Evolutionary conservation across 2,329 filamentous ascomycete genomes (phyloP).

Genomic region (Pseudogymnoascus sp.): DNA sequence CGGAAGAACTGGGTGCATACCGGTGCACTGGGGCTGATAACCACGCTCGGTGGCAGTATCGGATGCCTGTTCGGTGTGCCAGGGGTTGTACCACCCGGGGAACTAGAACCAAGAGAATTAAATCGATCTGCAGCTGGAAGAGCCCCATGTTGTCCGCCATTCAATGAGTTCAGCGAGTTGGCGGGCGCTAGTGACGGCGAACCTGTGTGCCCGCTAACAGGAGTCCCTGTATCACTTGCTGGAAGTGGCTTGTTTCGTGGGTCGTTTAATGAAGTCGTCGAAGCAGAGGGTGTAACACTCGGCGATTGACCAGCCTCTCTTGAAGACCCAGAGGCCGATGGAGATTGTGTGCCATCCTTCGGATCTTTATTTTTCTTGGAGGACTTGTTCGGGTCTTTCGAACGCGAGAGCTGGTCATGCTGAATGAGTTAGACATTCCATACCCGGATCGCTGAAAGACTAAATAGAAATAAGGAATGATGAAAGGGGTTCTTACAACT

Average conservation of each 20-base stretch:
- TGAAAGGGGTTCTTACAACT: slow-evolving; percentile 61
- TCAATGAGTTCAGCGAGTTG: slow-evolving; percentile 23
- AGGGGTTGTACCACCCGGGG: slow-evolving; percentile 36
- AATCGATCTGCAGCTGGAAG: slow-evolving; percentile 34
- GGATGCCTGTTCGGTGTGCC: slow-evolving; percentile 57
- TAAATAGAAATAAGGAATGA: slow-evolving; percentile 11
- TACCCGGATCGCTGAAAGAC: background rate
- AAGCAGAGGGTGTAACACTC: slow-evolving; percentile 73
- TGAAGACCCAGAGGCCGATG: slow-evolving; percentile 47
- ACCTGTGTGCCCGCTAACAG: slow-evolving; percentile 16
- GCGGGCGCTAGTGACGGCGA: slow-evolving; percentile 22
- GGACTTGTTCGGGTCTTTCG: slow-evolving; percentile 77
- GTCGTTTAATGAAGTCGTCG: slow-evolving; percentile 79
- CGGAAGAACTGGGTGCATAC: slow-evolving; percentile 46
- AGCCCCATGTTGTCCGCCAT: slow-evolving; percentile 18
- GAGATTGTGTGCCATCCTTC: slow-evolving; percentile 73
- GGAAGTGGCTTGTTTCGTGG: slow-evolving; percentile 73
- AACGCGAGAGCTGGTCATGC: slow-evolving; percentile 81
- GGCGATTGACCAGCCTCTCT: slow-evolving; percentile 52
- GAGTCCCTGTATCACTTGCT: slow-evolving; percentile 37
- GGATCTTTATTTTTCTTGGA: slow-evolving; percentile 65
- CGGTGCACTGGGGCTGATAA: slow-evolving; percentile 90
- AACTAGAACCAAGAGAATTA: slow-evolving; percentile 29
- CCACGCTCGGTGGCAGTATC: slow-evolving; percentile 71
- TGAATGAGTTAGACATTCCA: slow-evolving; percentile 39